Evolutionary conservation across 768 basidiomycete species (phyloP), one percentile per base, ranked within the genome.

Genomic region (Dacryopinax primogenitus): DNA sequence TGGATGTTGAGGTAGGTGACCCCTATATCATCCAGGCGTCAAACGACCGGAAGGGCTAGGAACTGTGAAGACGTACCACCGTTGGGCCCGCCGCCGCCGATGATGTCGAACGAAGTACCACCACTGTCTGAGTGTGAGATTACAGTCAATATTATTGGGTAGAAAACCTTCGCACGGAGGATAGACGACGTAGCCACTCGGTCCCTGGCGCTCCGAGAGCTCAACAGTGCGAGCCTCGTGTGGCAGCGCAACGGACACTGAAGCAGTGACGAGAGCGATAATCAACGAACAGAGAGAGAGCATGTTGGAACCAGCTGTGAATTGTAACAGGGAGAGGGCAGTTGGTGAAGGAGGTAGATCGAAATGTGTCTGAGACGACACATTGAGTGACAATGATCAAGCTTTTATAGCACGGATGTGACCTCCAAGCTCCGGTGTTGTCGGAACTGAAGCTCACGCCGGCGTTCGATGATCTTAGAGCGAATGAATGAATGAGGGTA

Each of bases 171-270:
- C 51, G 4, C 32, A 58, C 51, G 51, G 51, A 58, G 51, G 51
- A 30, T 58, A 58, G 13, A 58, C 51, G 30, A 58, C 51, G 51
- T 58, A 58, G 12, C 51, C 51, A 18, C 51, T 58, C 32, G 51
- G 51, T 9, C 51, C 51, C 11, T 23, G 26, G 32, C 51, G 51
- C 3, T 23, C 4, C 7, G 26, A 23, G 11, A 58, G 4, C 32
- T 58, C 51, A 30, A 13, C 41, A 44, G n/a, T n/a, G n/a, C 41
- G 41, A 44, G 41, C 41, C 18, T 44, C 41, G 41, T 23, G 6
- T 6, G 51, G 51, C 11, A 58, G 18, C 9, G 51, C 51, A 58
- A 44, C 23, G 7, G 41, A 15, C 4, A 30, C 23, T 3, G 13
- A 28, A 6, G 51, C 51, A 30, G 26, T 30, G 51, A 58, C 15